Evolutionary conservation across 2,329 filamentous ascomycete species (phyloP).

Genomic region (Exophiala calicioides): DNA sequence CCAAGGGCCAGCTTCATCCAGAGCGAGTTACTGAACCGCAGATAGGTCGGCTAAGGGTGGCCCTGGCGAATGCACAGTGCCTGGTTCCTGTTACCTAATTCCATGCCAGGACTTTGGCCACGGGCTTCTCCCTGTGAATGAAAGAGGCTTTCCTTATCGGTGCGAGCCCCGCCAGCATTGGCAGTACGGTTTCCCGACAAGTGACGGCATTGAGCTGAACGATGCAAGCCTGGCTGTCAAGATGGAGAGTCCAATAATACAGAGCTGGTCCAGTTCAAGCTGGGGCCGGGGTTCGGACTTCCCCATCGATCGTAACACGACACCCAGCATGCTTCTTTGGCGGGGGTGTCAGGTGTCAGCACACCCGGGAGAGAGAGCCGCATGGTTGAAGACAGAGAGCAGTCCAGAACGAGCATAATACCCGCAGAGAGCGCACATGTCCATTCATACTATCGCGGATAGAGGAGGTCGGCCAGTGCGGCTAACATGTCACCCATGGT

Average conservation of each 20-base stretch:
- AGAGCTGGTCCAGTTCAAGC: too few relatives aligned
- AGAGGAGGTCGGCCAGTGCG: constrained; percentile 18
- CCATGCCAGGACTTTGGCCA: background rate
- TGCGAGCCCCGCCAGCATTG: constrained; percentile 1
- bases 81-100: constrained; percentile 24
- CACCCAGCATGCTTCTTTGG: too few relatives aligned
- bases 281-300: too few relatives aligned
- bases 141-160: background rate
- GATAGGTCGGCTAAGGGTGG: constrained; percentile 3
- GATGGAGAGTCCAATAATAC: too few relatives aligned
- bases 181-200: background rate
- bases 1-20: too few relatives aligned
- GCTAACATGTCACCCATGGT: constrained; percentile 17
- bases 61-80: too few relatives aligned
- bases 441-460: constrained; percentile 8
- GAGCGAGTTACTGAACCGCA: too few relatives aligned
- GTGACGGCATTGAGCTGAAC: constrained; percentile 11
- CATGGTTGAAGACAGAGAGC: background rate
- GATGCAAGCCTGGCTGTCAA: too few relatives aligned
- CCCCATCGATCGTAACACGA: too few relatives aligned
- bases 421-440: constrained; percentile 11
- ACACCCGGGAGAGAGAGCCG: too few relatives aligned
- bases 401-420: background rate
- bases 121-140: constrained; percentile 7
- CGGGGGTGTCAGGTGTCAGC: too few relatives aligned